Conservation (phyloP, 2,329 filamentous ascomycete genomes). For the Fusarium aywerte region DNA sequence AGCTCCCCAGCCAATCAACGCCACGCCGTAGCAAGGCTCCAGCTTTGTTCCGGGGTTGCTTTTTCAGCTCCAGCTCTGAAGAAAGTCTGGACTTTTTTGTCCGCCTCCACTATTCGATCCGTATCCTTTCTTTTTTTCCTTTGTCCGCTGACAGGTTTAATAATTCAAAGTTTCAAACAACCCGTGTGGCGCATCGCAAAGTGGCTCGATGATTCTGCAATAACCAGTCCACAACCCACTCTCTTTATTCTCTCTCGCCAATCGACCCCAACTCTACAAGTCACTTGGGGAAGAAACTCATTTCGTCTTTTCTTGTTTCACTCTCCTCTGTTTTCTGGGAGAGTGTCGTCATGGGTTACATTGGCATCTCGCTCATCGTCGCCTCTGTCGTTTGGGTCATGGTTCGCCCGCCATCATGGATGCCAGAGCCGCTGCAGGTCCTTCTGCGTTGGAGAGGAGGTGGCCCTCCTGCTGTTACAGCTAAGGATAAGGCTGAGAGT, state of each 20-base stretch:
- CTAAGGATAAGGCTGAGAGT: conserved; percentile 9
- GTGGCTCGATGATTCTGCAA: conserved; percentile 48
- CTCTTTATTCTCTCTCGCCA: conserved; percentile 18
- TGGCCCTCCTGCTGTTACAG: conserved; percentile 13
- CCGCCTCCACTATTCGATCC: neutral
- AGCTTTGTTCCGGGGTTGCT: neutral
- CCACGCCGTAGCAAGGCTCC: conserved; percentile 24
- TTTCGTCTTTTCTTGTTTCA: conserved; percentile 5
- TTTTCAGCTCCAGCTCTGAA: conserved; percentile 23
- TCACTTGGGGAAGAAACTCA: conserved; percentile 14
- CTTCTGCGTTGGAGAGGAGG: conserved; percentile 42
- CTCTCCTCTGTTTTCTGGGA: neutral
- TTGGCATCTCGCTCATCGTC: conserved; percentile 71
- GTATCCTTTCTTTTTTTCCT: conserved; percentile 18
- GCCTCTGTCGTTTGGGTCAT: conserved; percentile 68
- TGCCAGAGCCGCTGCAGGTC: conserved; percentile 48
- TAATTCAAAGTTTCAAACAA: conserved; percentile 21
- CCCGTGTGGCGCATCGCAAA: conserved; percentile 3
- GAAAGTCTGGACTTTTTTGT: neutral
- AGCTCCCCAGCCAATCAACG: conserved; percentile 26
- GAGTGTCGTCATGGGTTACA: conserved; percentile 60
- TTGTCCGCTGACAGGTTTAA: conserved; percentile 33
- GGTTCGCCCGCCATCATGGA: conserved; percentile 63
- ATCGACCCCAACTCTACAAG: conserved; percentile 21
- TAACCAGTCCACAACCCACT: conserved; percentile 47